Base-by-base conservation (phyloP, 2,329 filamentous ascomycete species). In the Aspergillus sp. region DNA sequence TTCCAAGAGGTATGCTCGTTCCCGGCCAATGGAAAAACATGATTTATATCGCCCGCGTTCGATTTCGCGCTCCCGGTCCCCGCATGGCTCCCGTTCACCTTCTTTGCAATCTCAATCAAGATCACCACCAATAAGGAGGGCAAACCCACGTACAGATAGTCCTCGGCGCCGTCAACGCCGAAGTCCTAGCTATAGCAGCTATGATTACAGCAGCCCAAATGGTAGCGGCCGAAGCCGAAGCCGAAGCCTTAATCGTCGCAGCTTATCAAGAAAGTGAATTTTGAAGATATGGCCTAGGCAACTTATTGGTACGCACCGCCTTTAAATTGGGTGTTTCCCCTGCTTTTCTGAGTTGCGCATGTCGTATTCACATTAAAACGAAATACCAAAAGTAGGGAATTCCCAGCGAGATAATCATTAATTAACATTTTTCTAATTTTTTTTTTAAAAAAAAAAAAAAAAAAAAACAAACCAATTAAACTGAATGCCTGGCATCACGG, bases 151-250 rank as follows among this genome's bases (percentile, higher is more conserved):
- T 13, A 50, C 56, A 33, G 62, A 66, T 19, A 68, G 65, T 40
- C 61, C 67, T 9, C 62, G 62, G 12, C 61, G 64, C 37, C 58
- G 64, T 40, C 70, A 77, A 49, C 71, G 78, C 48, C 72, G 81
- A 50, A 82, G 79, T 53, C 77, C 77, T 4, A 84, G 80, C 54
- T 83, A 83, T 54, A 79, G 75, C 54, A 82, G 79, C 50, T 82
- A 82, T 53, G 77, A 77, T 43, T 81, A 81, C 53, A 78, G 75
- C 56, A 79, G 76, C 54, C 72, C 74, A 56, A 74, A 74, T 50
- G 75, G 72, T 51, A 64, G 49, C 47, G 71, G 59, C 58, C 67
- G 57, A 73, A 75, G 65, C 68, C 69, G 53, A 13, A 62, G 60
- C 45, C 56, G 67, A 77, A 82, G 64, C 76, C 78, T 4, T 19